These are phyloP conservation scores for Wakefieldia striispora DNA, from an alignment of 768 basidiomycete genomes.

Conservation along the genomic window DNA sequence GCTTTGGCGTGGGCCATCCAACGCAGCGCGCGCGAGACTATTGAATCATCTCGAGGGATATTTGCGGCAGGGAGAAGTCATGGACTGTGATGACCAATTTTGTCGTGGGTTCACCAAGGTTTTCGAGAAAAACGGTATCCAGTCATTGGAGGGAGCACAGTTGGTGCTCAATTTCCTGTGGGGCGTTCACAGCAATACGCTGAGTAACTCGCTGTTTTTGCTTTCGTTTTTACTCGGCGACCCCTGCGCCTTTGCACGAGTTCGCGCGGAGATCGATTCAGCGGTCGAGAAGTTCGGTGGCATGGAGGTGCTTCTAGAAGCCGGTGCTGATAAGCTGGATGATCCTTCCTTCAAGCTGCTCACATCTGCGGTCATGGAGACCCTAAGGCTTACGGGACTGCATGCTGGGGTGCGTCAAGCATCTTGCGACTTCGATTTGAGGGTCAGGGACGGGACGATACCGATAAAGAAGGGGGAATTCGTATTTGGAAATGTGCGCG, in stretches of 20 bases:
- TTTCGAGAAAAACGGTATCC: constrained; percentile 19
- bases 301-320: constrained; percentile 13
- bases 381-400: constrained; percentile 20
- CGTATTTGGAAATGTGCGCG: constrained; percentile 16
- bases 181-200: constrained; percentile 20
- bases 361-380: constrained; percentile 28
- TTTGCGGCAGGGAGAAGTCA: constrained; percentile 9
- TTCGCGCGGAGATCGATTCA: constrained; percentile 46
- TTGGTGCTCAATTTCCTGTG: constrained; percentile 20
- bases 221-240: constrained; percentile 38
- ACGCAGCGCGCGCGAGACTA: constrained; percentile 12
- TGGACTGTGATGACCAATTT: constrained; percentile 6
- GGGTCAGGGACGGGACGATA: constrained; percentile 6
- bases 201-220: constrained; percentile 21
- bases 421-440: constrained; percentile 14
- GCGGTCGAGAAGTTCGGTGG: constrained; percentile 11
- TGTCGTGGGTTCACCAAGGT: constrained; percentile 10
- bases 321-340: constrained; percentile 13
- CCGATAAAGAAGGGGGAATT: constrained; percentile 21
- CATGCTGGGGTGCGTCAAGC: constrained; percentile 18
- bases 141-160: constrained; percentile 15
- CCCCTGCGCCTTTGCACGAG: constrained; percentile 41
- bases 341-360: constrained; percentile 18
- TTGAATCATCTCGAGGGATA: constrained; percentile 8
- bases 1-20: constrained; percentile 14